Base-by-base conservation (phyloP, 1,284 basidiomycete genomes). In the Austropuccinia psidii region DNA sequence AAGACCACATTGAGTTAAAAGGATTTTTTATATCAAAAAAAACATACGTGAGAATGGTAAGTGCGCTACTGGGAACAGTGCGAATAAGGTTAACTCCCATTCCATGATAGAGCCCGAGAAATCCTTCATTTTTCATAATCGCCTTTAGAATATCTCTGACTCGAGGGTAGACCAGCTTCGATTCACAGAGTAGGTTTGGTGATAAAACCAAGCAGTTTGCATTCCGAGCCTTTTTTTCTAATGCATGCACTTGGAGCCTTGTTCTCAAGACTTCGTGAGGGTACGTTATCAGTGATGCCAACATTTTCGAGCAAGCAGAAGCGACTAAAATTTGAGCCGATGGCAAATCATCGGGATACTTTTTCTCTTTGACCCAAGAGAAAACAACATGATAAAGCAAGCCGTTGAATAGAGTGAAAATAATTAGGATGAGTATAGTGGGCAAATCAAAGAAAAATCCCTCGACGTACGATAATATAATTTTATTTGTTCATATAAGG, bases 231-330 rank as follows among this genome's bases (percentile, higher is more conserved):
- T 33, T 37, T 13, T 52, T 29, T n/a, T n/a, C n/a, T 69, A 72
- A 85, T 70, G 87, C 86, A 78, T 89, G 88, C 4, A 93, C 92
- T 82, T 97, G 93, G 41, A 96, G 82, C 5, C 93, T 87, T 31
- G 93, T 97, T 13, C 93, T 89, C 21, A 97, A 85, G 52, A 97
- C 94, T 82, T 97, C 93, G 81, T 97, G 93, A 0, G 94, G 94
- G 81, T 97, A 97, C 35, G 94, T 97, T 29, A 89, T 89, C 29
- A 96, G 83, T 13, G 92, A 93, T 2, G 93, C 94, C 1, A 90
- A 88, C 90, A 96, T 95, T 81, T 97, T 97, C 39, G 92, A 89
- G 24, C 87, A 82, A 8, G 90, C 91, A 24, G 91, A 93, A 82
- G 92, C 95, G 2, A 87, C 80, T 15, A 97, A 87, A 76, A 97